Conservation (phyloP, 202 grass and related monocot species). For the Musa balbisiana region DNA sequence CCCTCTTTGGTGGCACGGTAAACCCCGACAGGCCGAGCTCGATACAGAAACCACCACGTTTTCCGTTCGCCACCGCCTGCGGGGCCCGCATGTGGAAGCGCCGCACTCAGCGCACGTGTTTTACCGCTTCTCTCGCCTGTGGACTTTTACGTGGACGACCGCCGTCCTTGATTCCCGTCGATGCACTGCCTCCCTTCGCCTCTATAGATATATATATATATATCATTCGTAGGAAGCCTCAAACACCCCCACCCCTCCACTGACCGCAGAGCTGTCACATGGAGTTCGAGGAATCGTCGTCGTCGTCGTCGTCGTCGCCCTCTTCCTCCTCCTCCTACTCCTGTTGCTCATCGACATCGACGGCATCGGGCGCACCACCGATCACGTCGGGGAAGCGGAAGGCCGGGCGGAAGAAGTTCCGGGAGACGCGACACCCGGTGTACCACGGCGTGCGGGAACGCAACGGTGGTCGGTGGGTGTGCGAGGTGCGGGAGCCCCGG, state of each 20-base stretch:
- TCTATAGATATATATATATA: too few relatives aligned
- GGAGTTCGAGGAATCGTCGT: not conserved
- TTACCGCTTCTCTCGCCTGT: not conserved
- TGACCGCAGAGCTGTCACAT: not conserved
- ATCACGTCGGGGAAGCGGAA: constrained; percentile 21
- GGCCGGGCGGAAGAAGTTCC: constrained; percentile 45
- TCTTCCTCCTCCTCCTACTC: not conserved
- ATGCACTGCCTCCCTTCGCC: too few relatives aligned
- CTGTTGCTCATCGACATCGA: not conserved
- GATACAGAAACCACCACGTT: too few relatives aligned
- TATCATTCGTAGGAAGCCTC: too few relatives aligned
- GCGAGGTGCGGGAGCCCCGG: constrained; percentile 46
- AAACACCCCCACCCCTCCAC: too few relatives aligned
- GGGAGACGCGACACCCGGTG: constrained; percentile 45
- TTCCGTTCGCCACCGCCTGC: too few relatives aligned
- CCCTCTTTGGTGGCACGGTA: too few relatives aligned
- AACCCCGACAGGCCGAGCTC: too few relatives aligned
- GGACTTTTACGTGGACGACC: not conserved
- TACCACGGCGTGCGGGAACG: constrained; percentile 43
- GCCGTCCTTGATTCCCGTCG: too few relatives aligned
- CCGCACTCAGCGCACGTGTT: not conserved
- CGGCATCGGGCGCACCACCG: not conserved
- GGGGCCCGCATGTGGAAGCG: too few relatives aligned
- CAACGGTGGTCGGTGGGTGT: constrained; percentile 36
- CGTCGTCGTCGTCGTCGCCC: too few relatives aligned